These are phyloP conservation scores for Debaryomycetaceae sp. DNA, from an alignment of 1,139 yeast species.

Conservation along the genomic window DNA sequence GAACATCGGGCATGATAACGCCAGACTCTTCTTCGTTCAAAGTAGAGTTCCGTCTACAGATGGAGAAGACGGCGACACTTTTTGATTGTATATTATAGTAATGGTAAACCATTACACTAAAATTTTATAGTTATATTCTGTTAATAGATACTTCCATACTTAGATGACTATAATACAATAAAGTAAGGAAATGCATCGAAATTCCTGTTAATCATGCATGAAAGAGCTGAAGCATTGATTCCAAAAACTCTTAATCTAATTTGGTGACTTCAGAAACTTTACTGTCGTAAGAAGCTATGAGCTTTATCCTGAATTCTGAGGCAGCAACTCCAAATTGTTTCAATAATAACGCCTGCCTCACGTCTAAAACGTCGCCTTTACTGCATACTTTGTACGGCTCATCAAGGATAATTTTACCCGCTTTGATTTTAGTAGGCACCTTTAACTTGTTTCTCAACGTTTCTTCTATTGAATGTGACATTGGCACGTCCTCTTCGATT, in stretches of 20 bases:
- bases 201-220: not conserved
- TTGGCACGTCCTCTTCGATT: slow-evolving; percentile 88
- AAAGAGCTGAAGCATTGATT: not conserved
- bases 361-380: slow-evolving; percentile 78
- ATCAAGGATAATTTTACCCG: slow-evolving; percentile 78
- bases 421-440: slow-evolving; percentile 85
- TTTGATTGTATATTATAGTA: slow-evolving; percentile 1
- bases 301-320: slow-evolving; percentile 79
- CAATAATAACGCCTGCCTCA: slow-evolving; percentile 85
- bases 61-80: slow-evolving; percentile 7
- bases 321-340: slow-evolving; percentile 96
- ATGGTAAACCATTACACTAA: not conserved
- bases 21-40: slow-evolving; percentile 75
- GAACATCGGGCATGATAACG: slow-evolving; percentile 55
- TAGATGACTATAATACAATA: not conserved
- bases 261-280: slow-evolving; percentile 39
- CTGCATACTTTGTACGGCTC: slow-evolving; percentile 79
- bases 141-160: not conserved
- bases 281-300: slow-evolving; percentile 72
- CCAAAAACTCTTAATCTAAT: slow-evolving; percentile 9
- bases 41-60: slow-evolving; percentile 27
- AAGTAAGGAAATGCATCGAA: not conserved
- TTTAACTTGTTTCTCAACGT: slow-evolving; percentile 84
- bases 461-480: slow-evolving; percentile 94
- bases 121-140: not conserved